These are phyloP conservation scores for Didymella lethalis DNA, from an alignment of 2,329 filamentous ascomycete species.

Conservation along the genomic window DNA sequence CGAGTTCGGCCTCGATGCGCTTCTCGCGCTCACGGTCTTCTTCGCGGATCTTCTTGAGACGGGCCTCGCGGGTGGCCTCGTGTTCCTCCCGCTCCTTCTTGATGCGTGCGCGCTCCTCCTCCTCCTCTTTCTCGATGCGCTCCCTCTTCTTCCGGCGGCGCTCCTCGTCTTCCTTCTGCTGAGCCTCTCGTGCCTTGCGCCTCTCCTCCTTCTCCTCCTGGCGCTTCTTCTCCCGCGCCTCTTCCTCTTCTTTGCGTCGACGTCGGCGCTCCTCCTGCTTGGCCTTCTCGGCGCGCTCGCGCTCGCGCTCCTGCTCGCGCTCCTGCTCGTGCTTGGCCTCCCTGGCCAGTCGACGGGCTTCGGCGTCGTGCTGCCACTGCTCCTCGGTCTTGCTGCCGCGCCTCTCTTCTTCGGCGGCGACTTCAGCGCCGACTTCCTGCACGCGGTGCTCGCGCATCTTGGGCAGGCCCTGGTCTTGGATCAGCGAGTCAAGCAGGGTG, in stretches of 20 bases:
- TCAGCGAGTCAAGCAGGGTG: constrained; percentile 69
- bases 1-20: constrained; percentile 59
- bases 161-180: constrained; percentile 43
- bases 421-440: constrained; percentile 73
- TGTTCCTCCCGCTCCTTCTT: constrained; percentile 53
- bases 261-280: constrained; percentile 65
- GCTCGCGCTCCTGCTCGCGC: constrained; percentile 65
- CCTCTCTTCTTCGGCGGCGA: constrained; percentile 69
- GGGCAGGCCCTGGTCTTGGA: constrained; percentile 68
- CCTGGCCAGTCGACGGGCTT: constrained; percentile 66
- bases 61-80: constrained; percentile 55
- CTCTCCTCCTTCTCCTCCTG: constrained; percentile 57
- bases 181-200: constrained; percentile 43
- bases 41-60: constrained; percentile 51
- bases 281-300: constrained; percentile 60
- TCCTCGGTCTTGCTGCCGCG: constrained; percentile 76
- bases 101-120: constrained; percentile 59
- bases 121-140: constrained; percentile 53
- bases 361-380: constrained; percentile 74
- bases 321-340: constrained; percentile 69
- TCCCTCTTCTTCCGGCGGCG: constrained; percentile 43
- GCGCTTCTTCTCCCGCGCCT: constrained; percentile 55
- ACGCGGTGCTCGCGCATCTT: constrained; percentile 73
- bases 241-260: constrained; percentile 58
- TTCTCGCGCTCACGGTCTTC: constrained; percentile 47